A percentile compares a stretch with the other conserved stretches of the same genome.
These are phyloP conservation scores for Gymnopilus dilepis DNA, from an alignment of 768 basidiomycete genomes.

Conservation along the genomic window DNA sequence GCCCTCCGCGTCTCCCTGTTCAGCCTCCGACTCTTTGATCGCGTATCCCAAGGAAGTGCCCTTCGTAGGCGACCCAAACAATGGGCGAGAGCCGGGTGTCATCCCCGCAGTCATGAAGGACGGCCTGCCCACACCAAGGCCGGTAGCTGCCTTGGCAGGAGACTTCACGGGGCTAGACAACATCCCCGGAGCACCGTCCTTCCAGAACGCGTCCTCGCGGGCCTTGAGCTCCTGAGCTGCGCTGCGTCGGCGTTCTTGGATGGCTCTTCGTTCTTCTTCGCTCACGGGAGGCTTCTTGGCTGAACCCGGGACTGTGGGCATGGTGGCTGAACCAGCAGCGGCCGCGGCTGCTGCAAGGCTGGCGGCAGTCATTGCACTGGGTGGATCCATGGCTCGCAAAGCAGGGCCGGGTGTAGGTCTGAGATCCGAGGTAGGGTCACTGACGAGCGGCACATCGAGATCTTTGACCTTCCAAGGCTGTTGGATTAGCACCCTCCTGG, in stretches of 20 bases:
- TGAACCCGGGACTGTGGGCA: not conserved
- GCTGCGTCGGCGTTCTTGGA: conserved; percentile 65
- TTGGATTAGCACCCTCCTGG: conserved; percentile 52
- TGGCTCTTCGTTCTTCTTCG: conserved; percentile 61
- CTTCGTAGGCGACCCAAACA: conserved; percentile 26
- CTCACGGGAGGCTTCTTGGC: conserved; percentile 30
- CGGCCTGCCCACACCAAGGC: conserved; percentile 15
- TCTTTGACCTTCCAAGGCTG: conserved; percentile 63
- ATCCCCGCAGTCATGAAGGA: conserved; percentile 1
- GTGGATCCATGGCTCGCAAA: conserved; percentile 10
- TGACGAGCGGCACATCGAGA: conserved; percentile 47
- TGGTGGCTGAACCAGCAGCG: too few relatives aligned
- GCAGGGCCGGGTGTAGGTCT: not conserved
- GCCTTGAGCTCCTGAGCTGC: conserved; percentile 46
- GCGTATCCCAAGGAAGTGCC: conserved; percentile 19
- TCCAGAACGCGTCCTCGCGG: conserved; percentile 51
- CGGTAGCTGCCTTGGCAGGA: conserved; percentile 20
- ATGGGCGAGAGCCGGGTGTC: conserved; percentile 5
- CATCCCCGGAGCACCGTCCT: conserved; percentile 59
- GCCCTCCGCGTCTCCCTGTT: conserved; percentile 8
- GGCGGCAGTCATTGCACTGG: not conserved
- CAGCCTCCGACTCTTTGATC: conserved; percentile 18
- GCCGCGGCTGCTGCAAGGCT: not conserved
- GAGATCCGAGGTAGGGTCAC: not conserved
- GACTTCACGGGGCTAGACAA: conserved; percentile 34